Conservation (phyloP, 1,284 basidiomycete genomes). For the Ganoderma sp. region DNA sequence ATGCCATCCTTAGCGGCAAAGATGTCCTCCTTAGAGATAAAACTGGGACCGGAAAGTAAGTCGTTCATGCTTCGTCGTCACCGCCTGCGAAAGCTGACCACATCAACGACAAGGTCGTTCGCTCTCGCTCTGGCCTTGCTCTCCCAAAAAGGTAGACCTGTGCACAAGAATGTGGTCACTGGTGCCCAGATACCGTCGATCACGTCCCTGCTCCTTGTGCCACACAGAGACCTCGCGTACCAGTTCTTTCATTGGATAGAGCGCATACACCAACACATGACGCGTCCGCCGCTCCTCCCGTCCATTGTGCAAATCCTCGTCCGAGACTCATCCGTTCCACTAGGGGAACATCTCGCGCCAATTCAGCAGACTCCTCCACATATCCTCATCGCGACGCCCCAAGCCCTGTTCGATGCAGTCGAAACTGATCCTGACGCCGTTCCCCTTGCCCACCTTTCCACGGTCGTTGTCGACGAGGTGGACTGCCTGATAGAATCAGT, state of each 20-base stretch:
- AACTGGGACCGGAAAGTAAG: constrained; percentile 81
- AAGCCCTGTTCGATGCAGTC: constrained; percentile 64
- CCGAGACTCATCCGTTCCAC: constrained; percentile 48
- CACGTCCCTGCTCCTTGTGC: constrained; percentile 66
- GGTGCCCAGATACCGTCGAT: constrained; percentile 14
- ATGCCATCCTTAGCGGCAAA: constrained; percentile 59
- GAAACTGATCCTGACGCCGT: constrained; percentile 50
- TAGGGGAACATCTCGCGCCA: constrained; percentile 42
- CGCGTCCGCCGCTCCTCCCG: constrained; percentile 36
- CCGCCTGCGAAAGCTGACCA: constrained; percentile 9
- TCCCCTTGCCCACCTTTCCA: constrained; percentile 53
- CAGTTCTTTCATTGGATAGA: constrained; percentile 74
- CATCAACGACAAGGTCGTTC: constrained; percentile 59
- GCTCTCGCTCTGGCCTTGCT: constrained; percentile 69
- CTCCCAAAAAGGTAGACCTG: constrained; percentile 55
- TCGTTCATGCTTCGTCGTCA: constrained; percentile 21
- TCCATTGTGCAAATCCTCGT: constrained; percentile 66
- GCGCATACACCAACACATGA: constrained; percentile 49
- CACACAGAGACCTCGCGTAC: constrained; percentile 74
- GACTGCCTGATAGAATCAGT: constrained; percentile 68
- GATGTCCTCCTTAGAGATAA: constrained; percentile 71
- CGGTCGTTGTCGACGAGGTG: constrained; percentile 75
- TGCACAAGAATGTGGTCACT: constrained; percentile 32
- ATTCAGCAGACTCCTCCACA: constrained; percentile 59
- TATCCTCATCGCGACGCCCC: constrained; percentile 74